These are phyloP conservation scores for Telopea speciosissima DNA, from an alignment of 177 flowering plant species.

Conservation along the genomic window DNA sequence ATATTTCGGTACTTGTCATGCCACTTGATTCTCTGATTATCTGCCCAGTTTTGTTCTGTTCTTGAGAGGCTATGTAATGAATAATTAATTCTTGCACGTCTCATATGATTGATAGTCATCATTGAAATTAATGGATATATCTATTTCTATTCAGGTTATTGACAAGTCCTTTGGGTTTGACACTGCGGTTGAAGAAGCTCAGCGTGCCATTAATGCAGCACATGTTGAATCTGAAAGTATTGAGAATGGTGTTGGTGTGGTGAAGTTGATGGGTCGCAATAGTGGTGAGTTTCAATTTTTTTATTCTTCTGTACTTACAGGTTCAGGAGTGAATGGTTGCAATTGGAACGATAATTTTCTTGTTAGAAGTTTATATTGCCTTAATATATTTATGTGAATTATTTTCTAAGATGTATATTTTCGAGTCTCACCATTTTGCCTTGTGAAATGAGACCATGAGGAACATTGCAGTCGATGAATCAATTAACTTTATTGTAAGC, in stretches of 20 bases:
- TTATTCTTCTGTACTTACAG: background rate
- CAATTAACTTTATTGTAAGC: no score
- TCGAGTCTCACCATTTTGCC: no score
- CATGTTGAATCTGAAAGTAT: constrained; percentile 62
- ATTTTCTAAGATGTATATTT: no score
- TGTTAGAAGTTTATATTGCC: background rate
- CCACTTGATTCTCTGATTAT: constrained; percentile 1
- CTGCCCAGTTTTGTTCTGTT: background rate
- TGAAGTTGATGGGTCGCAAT: constrained; percentile 64
- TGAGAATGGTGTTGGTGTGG: constrained; percentile 63
- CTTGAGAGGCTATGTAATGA: no score
- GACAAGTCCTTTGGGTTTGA: constrained; percentile 73
- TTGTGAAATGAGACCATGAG: no score
- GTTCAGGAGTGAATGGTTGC: background rate
- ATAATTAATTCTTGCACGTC: background rate
- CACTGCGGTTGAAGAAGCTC: constrained; percentile 73
- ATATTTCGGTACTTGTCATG: constrained; percentile 63
- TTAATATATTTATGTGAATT: no score
- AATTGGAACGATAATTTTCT: background rate
- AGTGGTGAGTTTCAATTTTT: constrained; percentile 12
- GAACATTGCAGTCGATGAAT: no score
- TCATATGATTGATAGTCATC: background rate
- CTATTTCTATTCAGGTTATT: constrained; percentile 19
- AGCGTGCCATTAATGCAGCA: constrained; percentile 68
- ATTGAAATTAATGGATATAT: no score